These are phyloP conservation scores for Lobosporangium transversale DNA, from an alignment of 192 early-diverging fungal species.

Conservation along the genomic window DNA sequence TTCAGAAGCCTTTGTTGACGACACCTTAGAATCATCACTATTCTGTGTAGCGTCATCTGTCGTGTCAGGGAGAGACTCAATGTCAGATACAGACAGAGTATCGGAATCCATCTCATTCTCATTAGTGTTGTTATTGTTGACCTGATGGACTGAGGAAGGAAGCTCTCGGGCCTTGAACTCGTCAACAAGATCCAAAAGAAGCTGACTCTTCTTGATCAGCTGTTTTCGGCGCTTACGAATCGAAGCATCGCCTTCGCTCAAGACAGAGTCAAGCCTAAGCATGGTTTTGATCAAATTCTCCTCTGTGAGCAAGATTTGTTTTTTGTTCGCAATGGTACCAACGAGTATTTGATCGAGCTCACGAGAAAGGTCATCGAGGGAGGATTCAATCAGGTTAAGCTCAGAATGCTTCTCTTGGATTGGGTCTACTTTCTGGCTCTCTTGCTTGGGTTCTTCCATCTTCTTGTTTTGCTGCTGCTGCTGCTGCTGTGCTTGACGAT, in stretches of 20 bases:
- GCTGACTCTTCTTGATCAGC: constrained; percentile 44
- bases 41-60: not conserved
- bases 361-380: constrained; percentile 22
- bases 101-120: constrained; percentile 16
- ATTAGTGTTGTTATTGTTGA: not conserved
- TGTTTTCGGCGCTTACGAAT: constrained; percentile 35
- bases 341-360: constrained; percentile 25
- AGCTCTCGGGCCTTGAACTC: constrained; percentile 44
- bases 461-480: constrained; percentile 4
- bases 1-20: not conserved
- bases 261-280: constrained; percentile 38
- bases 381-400: constrained; percentile 32
- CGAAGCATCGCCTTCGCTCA: constrained; percentile 33
- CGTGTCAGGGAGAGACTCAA: constrained; percentile 38
- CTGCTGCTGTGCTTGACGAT: constrained; percentile 10
- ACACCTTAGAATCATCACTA: too few relatives aligned
- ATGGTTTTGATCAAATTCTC: constrained; percentile 51
- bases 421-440: not conserved
- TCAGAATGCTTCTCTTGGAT: constrained; percentile 32
- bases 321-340: constrained; percentile 35
- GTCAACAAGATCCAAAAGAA: constrained; percentile 35
- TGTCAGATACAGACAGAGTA: constrained; percentile 32
- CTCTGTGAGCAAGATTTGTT: constrained; percentile 41
- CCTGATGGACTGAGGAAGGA: not conserved
- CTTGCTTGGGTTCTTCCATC: not conserved